phyloP scores from a whole-genome alignment of 352 stramenopile genomes.

The Elongisporangium prolatum region DNA sequence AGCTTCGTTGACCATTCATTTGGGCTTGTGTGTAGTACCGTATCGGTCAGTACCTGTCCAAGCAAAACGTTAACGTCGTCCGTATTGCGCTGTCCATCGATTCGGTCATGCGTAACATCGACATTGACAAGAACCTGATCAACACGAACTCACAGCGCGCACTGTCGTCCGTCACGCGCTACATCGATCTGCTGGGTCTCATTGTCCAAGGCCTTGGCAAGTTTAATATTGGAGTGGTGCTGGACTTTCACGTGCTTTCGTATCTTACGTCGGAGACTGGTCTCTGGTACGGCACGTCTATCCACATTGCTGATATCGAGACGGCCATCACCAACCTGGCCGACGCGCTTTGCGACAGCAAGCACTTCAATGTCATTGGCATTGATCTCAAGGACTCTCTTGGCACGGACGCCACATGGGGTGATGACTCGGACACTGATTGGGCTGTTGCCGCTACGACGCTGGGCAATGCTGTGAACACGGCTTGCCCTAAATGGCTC shows the following conservation, averaged over 20 bases:
- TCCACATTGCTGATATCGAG: conserved; percentile 72
- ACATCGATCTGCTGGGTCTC: conserved; percentile 59
- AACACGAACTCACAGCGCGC: conserved; percentile 86
- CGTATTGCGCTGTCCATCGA: conserved; percentile 73
- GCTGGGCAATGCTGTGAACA: conserved; percentile 63
- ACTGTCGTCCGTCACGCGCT: conserved; percentile 47
- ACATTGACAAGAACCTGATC: conserved; percentile 54
- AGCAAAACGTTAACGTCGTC: conserved; percentile 82
- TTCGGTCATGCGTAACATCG: conserved; percentile 59
- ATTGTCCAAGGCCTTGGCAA: conserved; percentile 66
- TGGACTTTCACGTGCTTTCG: conserved; percentile 78
- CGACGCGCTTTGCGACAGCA: conserved; percentile 64
- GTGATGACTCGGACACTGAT: conserved; percentile 70
- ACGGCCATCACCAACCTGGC: conserved; percentile 70
- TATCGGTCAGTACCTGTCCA: conserved; percentile 59
- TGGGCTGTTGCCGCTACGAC: conserved; percentile 65
- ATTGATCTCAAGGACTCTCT: conserved; percentile 79
- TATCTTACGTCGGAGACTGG: conserved; percentile 27
- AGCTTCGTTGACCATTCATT: background rate
- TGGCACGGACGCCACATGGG: conserved; percentile 64
- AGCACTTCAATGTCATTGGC: conserved; percentile 84
- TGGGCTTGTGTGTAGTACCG: conserved; percentile 32
- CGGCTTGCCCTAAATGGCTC: conserved; percentile 68
- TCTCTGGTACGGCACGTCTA: conserved; percentile 75
- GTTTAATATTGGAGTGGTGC: conserved; percentile 72